Base-by-base conservation (phyloP, 495 filamentous ascomycete species). In the Sordaria brevicollis region DNA sequence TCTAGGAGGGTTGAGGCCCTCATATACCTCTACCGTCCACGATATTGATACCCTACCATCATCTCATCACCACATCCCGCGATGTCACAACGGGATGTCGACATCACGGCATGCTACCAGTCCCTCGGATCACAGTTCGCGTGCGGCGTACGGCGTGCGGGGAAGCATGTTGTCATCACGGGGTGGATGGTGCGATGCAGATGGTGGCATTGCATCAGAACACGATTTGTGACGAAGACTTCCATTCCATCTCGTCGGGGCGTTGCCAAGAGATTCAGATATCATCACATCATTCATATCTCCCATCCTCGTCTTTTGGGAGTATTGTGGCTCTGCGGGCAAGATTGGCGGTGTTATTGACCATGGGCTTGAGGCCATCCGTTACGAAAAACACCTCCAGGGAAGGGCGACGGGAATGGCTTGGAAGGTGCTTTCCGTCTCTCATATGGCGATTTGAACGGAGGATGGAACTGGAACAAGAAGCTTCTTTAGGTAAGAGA, bases 131-230 rank as follows among this genome's bases (percentile, higher is more conserved):
- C 49, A 57, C 49, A 31, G 25, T 17, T 25, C 25, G n/a, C n/a
- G n/a, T n/a, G n/a, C n/a, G n/a, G n/a, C n/a, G n/a, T 39, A 39
- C 66, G 66, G 66, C 35, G 25, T 69, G 68, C 19, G 49, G 35
- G 66, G 11, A 11, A 29, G 34, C 35, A 71, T 71, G 66, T 68
- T 68, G 67, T 65, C 70, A 71, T 69, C 38, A 13, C 11, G n/a
- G 29, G 67, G 67, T 35, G 31, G 34, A 71, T 68, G 70, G 67
- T 38, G 70, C 39, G 33, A 71, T 71, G 67, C 21, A 57, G 49
- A 31, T 57, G 13, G 49, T 57, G 8, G 10, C 11, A 57, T 31
- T 17, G 49, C 25, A 57, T 31, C 49, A 57, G 49, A 57, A 15
- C 5, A 57, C 25, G 5, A 57, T 1, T 29, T 11, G 21, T 11